phyloP scores from a whole-genome alignment of 805 yeast species.

The Candida sakaeoensis region DNA sequence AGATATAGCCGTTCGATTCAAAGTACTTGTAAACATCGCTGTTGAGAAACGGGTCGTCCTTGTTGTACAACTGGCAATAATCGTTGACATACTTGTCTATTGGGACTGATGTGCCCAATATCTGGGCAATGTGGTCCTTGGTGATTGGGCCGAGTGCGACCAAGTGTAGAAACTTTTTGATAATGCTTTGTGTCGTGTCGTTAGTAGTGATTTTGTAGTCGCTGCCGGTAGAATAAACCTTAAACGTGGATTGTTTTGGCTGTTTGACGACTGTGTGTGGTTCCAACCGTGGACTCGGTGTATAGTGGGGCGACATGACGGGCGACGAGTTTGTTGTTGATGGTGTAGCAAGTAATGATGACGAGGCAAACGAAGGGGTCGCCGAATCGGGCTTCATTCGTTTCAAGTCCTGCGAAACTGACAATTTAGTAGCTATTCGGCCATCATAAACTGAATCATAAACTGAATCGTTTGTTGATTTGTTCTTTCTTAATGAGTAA shows the following conservation, averaged over 20 bases:
- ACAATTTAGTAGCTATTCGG: slow-evolving; percentile 27
- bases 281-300: neutral
- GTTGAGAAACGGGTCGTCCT: slow-evolving; percentile 27
- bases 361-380: slow-evolving; percentile 1
- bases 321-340: slow-evolving; percentile 7
- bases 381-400: slow-evolving; percentile 18
- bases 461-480: slow-evolving; percentile 6
- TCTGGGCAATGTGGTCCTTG: slow-evolving; percentile 11
- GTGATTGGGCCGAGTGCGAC: slow-evolving; percentile 49
- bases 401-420: slow-evolving; percentile 28
- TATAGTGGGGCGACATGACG: neutral
- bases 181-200: slow-evolving; percentile 7
- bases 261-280: neutral
- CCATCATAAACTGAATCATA: slow-evolving; percentile 23
- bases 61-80: slow-evolving; percentile 29
- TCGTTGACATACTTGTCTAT: slow-evolving; percentile 13
- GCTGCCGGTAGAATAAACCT: slow-evolving; percentile 9
- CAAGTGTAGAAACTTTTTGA: slow-evolving; percentile 36
- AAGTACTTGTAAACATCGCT: slow-evolving; percentile 3
- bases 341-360: slow-evolving; percentile 13
- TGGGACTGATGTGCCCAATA: neutral
- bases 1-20: slow-evolving; percentile 16
- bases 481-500: slow-evolving; percentile 16
- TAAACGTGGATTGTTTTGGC: neutral
- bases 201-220: neutral